A percentile compares a stretch with the other conserved stretches of the same genome.
Evolutionary conservation across 148 eudicot genomes (phyloP).

Genomic region (Pouteria glomerata): DNA sequence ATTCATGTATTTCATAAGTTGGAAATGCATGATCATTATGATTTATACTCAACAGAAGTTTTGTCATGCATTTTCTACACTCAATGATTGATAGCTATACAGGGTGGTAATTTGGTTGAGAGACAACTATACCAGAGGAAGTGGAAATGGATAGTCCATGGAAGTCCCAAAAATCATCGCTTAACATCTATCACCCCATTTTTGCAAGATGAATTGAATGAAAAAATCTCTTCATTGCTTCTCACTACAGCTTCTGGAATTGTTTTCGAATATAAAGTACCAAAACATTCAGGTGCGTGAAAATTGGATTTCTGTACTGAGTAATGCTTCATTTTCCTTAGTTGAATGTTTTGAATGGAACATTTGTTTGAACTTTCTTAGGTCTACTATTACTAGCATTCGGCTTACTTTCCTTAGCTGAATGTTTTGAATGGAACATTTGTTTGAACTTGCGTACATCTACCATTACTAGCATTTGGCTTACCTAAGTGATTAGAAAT

Average conservation of each 20-base stretch:
- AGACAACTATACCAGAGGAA: conserved; percentile 66
- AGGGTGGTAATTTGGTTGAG: conserved; percentile 72
- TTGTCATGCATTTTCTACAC: neutral
- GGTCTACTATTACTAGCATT: no score
- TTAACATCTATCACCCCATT: conserved; percentile 56
- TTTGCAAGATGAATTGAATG: conserved; percentile 39
- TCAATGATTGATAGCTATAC: conserved; percentile 10
- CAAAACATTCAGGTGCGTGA: conserved; percentile 48
- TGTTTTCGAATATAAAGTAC: conserved; percentile 49
- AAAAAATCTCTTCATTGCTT: conserved; percentile 41
- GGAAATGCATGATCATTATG: no score
- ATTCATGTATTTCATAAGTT: no score
- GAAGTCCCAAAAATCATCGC: conserved; percentile 41
- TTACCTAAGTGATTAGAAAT: no score
- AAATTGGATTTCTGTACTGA: neutral
- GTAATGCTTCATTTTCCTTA: neutral
- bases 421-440: no score
- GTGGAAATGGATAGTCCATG: conserved; percentile 79
- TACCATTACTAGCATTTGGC: no score
- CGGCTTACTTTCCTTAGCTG: no score
- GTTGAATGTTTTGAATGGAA: neutral
- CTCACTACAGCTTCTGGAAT: conserved; percentile 62
- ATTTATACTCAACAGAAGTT: neutral
- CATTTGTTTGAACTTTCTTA: no score
- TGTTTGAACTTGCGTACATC: no score